Base-by-base conservation (phyloP, 805 yeast genomes). In the Wickerhamiella kazuoi region DNA sequence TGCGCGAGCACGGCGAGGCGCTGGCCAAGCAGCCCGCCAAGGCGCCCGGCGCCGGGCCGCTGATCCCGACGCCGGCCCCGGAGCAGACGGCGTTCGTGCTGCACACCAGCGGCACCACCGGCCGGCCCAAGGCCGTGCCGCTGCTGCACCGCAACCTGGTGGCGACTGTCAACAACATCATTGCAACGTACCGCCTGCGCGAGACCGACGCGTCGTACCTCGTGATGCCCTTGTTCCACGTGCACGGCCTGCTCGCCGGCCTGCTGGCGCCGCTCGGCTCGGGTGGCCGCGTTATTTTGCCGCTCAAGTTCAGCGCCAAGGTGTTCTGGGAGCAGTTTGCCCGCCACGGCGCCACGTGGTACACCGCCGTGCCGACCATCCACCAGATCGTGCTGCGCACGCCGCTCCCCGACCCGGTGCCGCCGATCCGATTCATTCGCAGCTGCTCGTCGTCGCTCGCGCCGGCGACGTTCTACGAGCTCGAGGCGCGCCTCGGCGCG, bases 161-260 rank as follows among this genome's bases (percentile, higher is more conserved):
- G 3, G 65, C 72, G 21, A 71, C 79, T 7, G 71, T 74, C 56
- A 45, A 54, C 20, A 77, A 77, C 60, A 74, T 77, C 44, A 57
- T 68, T 3, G 62, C 65, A 41, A 74, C 82, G 3, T 77, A 77
- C 54, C 60, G 63, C 21, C 55, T 77, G 36, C 54, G 68, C 2
- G 41, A 59, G 0, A 42, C 50, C 13, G 86, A 77, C 51, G 54
- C 68, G 23, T 63, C 77, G 2, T 76, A 74, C 50, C 56, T 77
- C 33, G 82, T 77, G 20, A 77, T 77, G 86, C 86, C 86, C 1
- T 56, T 77, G 30, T 77, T 77, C 64, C 86, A 77, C 50, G 83
- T 77, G 28, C 86, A 77, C 52, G 86, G 86, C 0, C 59, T 77
- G 36, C 67, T 76, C 45, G 78, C 79, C 41, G 80, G 78, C 0